Percentiles rank a stretch among this genome's conserved stretches.
Evolutionary conservation across 202 grass and related monocot genomes (phyloP).

Genomic region (Zizania palustris): DNA sequence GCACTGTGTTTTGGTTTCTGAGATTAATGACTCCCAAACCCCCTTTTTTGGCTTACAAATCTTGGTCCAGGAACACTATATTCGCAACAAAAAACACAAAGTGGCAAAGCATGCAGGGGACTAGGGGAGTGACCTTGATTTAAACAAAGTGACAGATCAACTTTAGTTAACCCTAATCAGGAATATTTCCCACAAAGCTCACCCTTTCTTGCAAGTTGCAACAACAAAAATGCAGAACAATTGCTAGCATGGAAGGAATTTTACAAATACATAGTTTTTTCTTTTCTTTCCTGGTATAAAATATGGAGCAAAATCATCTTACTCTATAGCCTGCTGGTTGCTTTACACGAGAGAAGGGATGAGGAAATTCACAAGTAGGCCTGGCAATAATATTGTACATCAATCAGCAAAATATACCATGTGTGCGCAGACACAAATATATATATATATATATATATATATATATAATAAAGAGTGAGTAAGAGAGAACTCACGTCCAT

Average conservation of each 20-base stretch:
- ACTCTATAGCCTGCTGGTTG: constrained; percentile 76
- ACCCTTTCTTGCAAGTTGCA: background rate
- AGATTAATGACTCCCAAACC: no score
- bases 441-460: no score
- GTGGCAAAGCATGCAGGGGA: background rate
- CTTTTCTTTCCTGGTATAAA: background rate
- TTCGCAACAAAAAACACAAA: background rate
- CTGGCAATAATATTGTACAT: constrained; percentile 42
- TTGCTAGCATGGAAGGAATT: background rate
- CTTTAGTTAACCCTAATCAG: background rate
- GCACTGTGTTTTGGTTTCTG: no score
- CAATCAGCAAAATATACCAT: background rate
- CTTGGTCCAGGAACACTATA: no score
- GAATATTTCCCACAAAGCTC: background rate
- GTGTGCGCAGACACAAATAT: background rate
- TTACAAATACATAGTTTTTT: constrained; percentile 14
- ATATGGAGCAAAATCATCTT: constrained; percentile 33
- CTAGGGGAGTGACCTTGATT: constrained; percentile 8
- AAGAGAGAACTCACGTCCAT: constrained; percentile 60
- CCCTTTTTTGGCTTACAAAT: no score
- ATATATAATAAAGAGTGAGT: background rate
- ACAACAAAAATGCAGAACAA: background rate
- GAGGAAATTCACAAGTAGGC: constrained; percentile 69
- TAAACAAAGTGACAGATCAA: background rate
- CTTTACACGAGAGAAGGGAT: constrained; percentile 72